A percentile compares a stretch with the other conserved stretches of the same genome.
Conservation (phyloP, 495 filamentous ascomycete species). For the Endocarpon pusillum region DNA sequence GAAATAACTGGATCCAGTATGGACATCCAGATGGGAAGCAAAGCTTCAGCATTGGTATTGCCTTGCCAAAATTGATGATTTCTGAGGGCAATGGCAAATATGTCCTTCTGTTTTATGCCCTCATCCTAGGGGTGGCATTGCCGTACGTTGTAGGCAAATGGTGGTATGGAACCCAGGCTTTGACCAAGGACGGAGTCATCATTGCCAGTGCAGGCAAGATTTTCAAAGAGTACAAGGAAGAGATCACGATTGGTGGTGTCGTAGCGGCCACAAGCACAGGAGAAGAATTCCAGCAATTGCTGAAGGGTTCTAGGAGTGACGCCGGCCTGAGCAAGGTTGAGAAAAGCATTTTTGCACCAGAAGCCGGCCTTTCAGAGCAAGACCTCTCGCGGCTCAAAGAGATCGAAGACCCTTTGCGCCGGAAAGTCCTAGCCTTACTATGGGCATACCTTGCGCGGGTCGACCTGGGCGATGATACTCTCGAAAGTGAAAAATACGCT, state of each 20-base stretch:
- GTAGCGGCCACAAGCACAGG: slow-evolving; percentile 66
- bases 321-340: slow-evolving; percentile 65
- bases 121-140: slow-evolving; percentile 69
- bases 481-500: slow-evolving; percentile 56
- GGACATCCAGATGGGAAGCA: slow-evolving; percentile 97
- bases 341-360: slow-evolving; percentile 48
- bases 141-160: slow-evolving; percentile 90
- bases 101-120: slow-evolving; percentile 74
- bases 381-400: slow-evolving; percentile 51
- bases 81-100: slow-evolving; percentile 92
- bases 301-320: slow-evolving; percentile 59
- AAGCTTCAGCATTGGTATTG: slow-evolving; percentile 93
- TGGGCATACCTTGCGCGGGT: slow-evolving; percentile 91
- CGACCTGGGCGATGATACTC: slow-evolving; percentile 49
- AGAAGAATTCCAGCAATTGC: slow-evolving; percentile 55
- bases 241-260: slow-evolving; percentile 61
- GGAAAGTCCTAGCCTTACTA: slow-evolving; percentile 75
- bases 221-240: slow-evolving; percentile 79
- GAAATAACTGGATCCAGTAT: slow-evolving; percentile 90
- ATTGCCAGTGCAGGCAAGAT: slow-evolving; percentile 84
- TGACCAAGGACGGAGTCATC: slow-evolving; percentile 81
- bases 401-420: slow-evolving; percentile 50
- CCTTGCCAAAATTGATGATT: slow-evolving; percentile 81
- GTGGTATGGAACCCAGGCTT: slow-evolving; percentile 92
- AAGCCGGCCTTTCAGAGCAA: slow-evolving; percentile 30